phyloP scores from a whole-genome alignment of 1,139 yeast genomes.

The Pichia sp. region DNA sequence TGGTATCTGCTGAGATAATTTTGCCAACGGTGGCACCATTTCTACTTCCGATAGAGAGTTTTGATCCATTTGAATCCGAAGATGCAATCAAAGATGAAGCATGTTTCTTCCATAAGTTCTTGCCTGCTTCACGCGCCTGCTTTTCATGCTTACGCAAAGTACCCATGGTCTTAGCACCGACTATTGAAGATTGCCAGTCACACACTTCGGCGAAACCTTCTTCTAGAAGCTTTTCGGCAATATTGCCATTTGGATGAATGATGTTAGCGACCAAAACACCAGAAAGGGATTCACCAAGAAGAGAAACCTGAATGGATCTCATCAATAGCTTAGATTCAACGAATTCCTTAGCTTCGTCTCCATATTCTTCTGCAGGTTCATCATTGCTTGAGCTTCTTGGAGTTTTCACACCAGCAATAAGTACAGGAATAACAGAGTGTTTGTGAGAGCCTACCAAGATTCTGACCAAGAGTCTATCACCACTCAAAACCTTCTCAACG shows the following conservation, averaged over 20 bases:
- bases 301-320: slow-evolving; percentile 49
- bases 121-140: slow-evolving; percentile 53
- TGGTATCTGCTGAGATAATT: slow-evolving; percentile 65
- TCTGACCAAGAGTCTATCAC: slow-evolving; percentile 65
- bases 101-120: slow-evolving; percentile 53
- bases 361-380: slow-evolving; percentile 39
- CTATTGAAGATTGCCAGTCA: slow-evolving; percentile 74
- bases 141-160: slow-evolving; percentile 59
- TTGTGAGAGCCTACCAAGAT: slow-evolving; percentile 37
- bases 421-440: slow-evolving; percentile 48
- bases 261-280: slow-evolving; percentile 58
- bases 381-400: slow-evolving; percentile 56
- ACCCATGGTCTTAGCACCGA: slow-evolving; percentile 63
- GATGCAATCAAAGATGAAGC: slow-evolving; percentile 16
- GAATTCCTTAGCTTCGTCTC: slow-evolving; percentile 59
- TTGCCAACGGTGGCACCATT: slow-evolving; percentile 50
- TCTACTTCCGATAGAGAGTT: slow-evolving; percentile 36
- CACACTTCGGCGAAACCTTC: slow-evolving; percentile 69
- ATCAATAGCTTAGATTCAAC: slow-evolving; percentile 64
- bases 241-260: slow-evolving; percentile 68
- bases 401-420: slow-evolving; percentile 66
- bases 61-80: slow-evolving; percentile 15
- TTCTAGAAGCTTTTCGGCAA: slow-evolving; percentile 59
- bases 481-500: slow-evolving; percentile 70
- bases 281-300: slow-evolving; percentile 54